Evolutionary conservation across 176 grass and related monocot genomes (phyloP).

Genomic region (Eremochloa ophiuroides): DNA sequence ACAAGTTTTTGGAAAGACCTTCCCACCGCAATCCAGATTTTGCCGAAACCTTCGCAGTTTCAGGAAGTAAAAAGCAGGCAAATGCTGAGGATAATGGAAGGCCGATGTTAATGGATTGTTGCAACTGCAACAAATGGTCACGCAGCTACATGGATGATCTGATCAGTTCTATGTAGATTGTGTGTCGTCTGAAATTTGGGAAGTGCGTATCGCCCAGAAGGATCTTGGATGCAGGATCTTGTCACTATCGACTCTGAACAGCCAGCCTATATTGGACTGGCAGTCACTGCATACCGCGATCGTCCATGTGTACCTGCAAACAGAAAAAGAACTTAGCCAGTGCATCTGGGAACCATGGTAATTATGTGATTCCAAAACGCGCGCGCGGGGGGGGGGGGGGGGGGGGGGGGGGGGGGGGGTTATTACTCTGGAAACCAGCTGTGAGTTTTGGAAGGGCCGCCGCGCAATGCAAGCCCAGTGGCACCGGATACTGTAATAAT

Average conservation of each 20-base stretch:
- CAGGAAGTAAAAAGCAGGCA: too few relatives aligned
- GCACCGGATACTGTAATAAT: conserved; percentile 59
- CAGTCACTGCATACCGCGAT: conserved; percentile 50
- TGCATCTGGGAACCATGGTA: background rate
- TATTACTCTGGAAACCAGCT: conserved; percentile 97
- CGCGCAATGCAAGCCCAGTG: conserved; percentile 48
- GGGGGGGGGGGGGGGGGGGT: too few relatives aligned
- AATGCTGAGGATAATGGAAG: too few relatives aligned
- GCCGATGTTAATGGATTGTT: background rate
- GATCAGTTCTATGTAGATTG: background rate
- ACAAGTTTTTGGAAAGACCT: background rate
- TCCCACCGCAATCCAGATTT: background rate
- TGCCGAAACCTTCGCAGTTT: background rate
- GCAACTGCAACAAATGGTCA: background rate
- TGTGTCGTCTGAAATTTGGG: conserved; percentile 63
- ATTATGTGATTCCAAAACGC: background rate
- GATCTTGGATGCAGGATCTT: conserved; percentile 74
- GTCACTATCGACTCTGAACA: conserved; percentile 55
- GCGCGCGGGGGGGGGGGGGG: too few relatives aligned
- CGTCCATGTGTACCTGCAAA: conserved; percentile 79
- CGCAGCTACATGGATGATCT: background rate
- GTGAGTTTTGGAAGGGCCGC: conserved; percentile 51
- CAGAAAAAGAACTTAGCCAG: background rate
- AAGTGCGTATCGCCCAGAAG: conserved; percentile 83
- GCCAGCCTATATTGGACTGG: conserved; percentile 72